These are phyloP conservation scores for Schizosaccharomyces versatilis DNA, from an alignment of 1,139 yeast genomes.

Conservation along the genomic window DNA sequence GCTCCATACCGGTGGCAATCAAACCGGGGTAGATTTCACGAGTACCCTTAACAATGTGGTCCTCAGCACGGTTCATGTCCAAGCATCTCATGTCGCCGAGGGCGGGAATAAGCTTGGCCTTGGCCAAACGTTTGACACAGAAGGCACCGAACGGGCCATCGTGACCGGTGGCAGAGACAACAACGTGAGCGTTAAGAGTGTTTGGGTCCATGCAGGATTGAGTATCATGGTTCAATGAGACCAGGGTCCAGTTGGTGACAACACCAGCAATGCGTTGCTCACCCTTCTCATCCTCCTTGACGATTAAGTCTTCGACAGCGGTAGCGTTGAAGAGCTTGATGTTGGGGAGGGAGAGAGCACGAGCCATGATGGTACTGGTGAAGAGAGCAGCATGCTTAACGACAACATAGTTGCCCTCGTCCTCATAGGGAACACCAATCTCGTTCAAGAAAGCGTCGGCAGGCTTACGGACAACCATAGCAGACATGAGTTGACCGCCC, in stretches of 20 bases:
- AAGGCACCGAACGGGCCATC: conserved; percentile 79
- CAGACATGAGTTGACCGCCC: conserved; percentile 60
- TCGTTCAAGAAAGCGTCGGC: conserved; percentile 48
- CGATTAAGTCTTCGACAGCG: conserved; percentile 59
- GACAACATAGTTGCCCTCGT: conserved; percentile 61
- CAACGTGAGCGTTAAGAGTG: conserved; percentile 51
- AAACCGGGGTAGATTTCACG: conserved; percentile 49
- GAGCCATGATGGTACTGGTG: conserved; percentile 49
- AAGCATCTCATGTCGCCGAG: conserved; percentile 58
- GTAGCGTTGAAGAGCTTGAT: conserved; percentile 63
- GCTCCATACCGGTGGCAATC: conserved; percentile 63
- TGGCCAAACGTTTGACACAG: conserved; percentile 31
- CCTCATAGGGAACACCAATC: conserved; percentile 45
- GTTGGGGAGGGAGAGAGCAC: conserved; percentile 49
- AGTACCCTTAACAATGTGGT: conserved; percentile 49
- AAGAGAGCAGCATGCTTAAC: conserved; percentile 65
- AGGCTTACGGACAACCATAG: conserved; percentile 63
- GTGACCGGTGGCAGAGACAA: conserved; percentile 56
- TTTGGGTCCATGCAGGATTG: conserved; percentile 75
- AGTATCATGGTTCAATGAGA: conserved; percentile 51
- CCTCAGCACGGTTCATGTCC: conserved; percentile 62
- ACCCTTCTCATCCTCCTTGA: conserved; percentile 37
- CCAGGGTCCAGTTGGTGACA: conserved; percentile 66
- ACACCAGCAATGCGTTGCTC: conserved; percentile 53
- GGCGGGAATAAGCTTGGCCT: conserved; percentile 19